phyloP scores from a whole-genome alignment of 768 basidiomycete species.

The Pleurotus eryngii region DNA sequence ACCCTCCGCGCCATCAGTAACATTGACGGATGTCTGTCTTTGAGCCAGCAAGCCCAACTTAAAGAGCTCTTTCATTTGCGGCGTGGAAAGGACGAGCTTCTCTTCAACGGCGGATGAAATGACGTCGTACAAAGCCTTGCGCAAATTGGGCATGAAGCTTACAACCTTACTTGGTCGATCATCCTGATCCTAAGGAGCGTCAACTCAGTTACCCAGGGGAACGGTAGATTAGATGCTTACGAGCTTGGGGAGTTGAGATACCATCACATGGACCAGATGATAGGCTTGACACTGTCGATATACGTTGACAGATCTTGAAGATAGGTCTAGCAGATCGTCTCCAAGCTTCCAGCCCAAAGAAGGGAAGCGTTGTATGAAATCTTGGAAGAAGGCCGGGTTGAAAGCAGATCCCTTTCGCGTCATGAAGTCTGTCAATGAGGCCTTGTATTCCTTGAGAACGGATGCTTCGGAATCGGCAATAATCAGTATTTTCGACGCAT shows the following conservation, averaged over 20 bases:
- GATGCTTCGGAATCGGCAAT: slow-evolving; percentile 39
- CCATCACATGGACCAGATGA: slow-evolving; percentile 63
- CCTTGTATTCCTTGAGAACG: slow-evolving; percentile 54
- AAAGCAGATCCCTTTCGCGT: slow-evolving; percentile 78
- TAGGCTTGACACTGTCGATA: slow-evolving; percentile 77
- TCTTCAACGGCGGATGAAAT: slow-evolving; percentile 48
- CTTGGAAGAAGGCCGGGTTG: slow-evolving; percentile 71
- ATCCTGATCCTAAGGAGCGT: slow-evolving; percentile 4
- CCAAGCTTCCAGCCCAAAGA: slow-evolving; percentile 63
- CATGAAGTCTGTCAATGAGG: slow-evolving; percentile 72
- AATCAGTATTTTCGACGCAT: slow-evolving; percentile 53
- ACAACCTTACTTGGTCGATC: slow-evolving; percentile 38
- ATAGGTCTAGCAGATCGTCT: slow-evolving; percentile 52
- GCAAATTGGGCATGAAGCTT: slow-evolving; percentile 49
- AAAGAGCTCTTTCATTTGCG: slow-evolving; percentile 76
- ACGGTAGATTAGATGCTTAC: slow-evolving; percentile 34
- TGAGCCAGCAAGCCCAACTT: slow-evolving; percentile 64
- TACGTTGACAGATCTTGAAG: slow-evolving; percentile 62
- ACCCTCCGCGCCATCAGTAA: slow-evolving; percentile 24
- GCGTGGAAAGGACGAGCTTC: slow-evolving; percentile 43
- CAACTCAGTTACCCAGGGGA: no score
- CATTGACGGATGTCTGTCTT: slow-evolving; percentile 54
- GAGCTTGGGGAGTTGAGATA: slow-evolving; percentile 49
- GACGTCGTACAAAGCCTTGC: slow-evolving; percentile 44
- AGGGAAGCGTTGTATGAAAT: slow-evolving; percentile 69